Evolutionary conservation across 805 yeast genomes (phyloP).

Genomic region (Starmerella cellae): DNA sequence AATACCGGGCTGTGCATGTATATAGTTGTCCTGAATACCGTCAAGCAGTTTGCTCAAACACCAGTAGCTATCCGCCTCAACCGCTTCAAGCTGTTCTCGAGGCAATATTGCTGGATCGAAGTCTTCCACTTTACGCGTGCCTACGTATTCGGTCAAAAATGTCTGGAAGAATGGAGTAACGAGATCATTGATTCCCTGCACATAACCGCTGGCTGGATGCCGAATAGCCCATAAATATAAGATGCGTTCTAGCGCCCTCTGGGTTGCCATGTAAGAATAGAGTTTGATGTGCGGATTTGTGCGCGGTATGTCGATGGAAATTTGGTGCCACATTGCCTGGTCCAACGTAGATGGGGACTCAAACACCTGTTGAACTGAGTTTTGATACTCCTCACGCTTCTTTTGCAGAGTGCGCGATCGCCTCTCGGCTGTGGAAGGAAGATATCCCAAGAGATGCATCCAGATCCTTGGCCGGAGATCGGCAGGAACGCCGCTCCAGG

Average conservation of each 20-base stretch:
- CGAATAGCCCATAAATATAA: constrained; percentile 89
- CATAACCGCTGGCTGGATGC: constrained; percentile 96
- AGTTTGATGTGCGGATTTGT: constrained; percentile 76
- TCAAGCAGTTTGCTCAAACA: constrained; percentile 82
- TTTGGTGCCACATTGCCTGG: constrained; percentile 85
- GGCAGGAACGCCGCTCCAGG: constrained; percentile 91
- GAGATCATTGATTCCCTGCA: constrained; percentile 91
- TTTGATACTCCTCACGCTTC: constrained; percentile 74
- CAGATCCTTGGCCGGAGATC: constrained; percentile 71
- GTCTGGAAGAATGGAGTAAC: constrained; percentile 88
- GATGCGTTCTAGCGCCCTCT: constrained; percentile 64
- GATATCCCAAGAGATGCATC: constrained; percentile 80
- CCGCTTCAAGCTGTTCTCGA: constrained; percentile 43
- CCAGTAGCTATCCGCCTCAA: constrained; percentile 97
- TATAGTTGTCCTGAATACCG: constrained; percentile 91
- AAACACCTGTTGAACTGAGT: constrained; percentile 58
- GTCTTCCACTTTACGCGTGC: constrained; percentile 35
- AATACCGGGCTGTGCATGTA: constrained; percentile 97
- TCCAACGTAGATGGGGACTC: constrained; percentile 41
- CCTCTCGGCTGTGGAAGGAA: constrained; percentile 73
- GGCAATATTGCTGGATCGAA: constrained; percentile 53
- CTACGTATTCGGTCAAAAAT: constrained; percentile 55
- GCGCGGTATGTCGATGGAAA: constrained; percentile 84
- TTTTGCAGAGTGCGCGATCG: constrained; percentile 55
- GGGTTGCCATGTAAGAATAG: constrained; percentile 58